These are phyloP conservation scores for Paramecium sonneborni DNA, from an alignment of 73 alveolate genomes.

Conservation along the genomic window DNA sequence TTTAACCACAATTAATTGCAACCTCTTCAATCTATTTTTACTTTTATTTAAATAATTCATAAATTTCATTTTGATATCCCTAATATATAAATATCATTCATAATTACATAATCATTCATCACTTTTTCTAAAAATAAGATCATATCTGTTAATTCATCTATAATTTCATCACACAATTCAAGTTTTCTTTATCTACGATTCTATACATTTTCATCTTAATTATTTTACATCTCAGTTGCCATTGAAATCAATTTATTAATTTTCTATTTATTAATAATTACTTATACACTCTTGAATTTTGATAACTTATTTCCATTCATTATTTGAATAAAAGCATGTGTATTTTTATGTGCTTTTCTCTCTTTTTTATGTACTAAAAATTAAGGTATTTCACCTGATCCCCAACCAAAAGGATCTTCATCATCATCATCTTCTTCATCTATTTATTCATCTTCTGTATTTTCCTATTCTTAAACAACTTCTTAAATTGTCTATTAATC, in stretches of 20 bases:
- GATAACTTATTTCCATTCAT: not conserved
- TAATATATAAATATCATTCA: not conserved
- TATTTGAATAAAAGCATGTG: not conserved
- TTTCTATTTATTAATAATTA: not conserved
- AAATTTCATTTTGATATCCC: not conserved
- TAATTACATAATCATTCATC: not conserved
- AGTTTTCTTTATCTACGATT: not conserved
- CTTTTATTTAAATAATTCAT: not conserved
- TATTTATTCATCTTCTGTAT: not conserved
- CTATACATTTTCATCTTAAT: not conserved
- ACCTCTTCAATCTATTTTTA: not conserved
- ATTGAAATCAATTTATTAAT: not conserved
- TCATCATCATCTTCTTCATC: not conserved
- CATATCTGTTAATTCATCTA: not conserved
- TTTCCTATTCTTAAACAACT: not conserved
- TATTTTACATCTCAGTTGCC: not conserved
- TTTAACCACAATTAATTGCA: not conserved
- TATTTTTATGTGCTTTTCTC: not conserved
- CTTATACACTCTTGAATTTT: not conserved
- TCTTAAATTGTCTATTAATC: not conserved
- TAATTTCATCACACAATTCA: slow-evolving; percentile 7
- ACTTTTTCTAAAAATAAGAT: not conserved
- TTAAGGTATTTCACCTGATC: not conserved
- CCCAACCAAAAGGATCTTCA: slow-evolving; percentile 20
- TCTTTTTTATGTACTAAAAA: not conserved